Conservation (phyloP, 352 stramenopile species). For the Globisporangium iwayamae region DNA sequence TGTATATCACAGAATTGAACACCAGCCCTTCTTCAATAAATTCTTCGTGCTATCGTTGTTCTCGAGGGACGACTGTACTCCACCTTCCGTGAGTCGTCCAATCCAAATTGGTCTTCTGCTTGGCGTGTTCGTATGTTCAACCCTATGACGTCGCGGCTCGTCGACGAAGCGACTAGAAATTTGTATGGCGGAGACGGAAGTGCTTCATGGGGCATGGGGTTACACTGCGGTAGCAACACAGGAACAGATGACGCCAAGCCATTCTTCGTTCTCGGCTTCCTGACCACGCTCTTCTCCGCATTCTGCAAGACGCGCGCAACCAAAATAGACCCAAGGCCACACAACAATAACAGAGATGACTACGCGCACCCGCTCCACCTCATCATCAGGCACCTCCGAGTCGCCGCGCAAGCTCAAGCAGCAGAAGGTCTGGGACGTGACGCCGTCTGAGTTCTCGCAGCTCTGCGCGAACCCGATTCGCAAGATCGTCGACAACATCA, state of each 20-base stretch:
- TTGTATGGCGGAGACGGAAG: slow-evolving; percentile 3
- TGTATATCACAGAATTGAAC: too few relatives aligned
- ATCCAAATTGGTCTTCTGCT: slow-evolving; percentile 5
- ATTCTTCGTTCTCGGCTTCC: slow-evolving; percentile 12
- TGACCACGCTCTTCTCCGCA: slow-evolving; percentile 10
- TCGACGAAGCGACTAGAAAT: background rate
- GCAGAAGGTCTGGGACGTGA: slow-evolving; percentile 60
- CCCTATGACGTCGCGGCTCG: background rate
- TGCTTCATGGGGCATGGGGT: background rate
- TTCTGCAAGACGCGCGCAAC: background rate
- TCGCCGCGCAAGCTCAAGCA: slow-evolving; percentile 38
- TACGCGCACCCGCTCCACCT: slow-evolving; percentile 30
- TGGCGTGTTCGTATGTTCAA: background rate
- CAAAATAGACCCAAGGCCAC: background rate
- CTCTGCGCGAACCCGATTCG: slow-evolving; percentile 90
- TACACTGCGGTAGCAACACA: background rate
- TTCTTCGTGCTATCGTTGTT: too few relatives aligned
- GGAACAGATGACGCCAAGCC: background rate
- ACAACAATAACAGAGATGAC: slow-evolving; percentile 28
- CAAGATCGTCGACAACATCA: slow-evolving; percentile 94
- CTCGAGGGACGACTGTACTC: too few relatives aligned
- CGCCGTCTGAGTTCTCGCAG: slow-evolving; percentile 66
- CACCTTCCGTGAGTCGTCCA: background rate
- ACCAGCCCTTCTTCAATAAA: too few relatives aligned
- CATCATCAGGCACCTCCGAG: background rate